Base-by-base conservation (phyloP, 2,329 filamentous ascomycete genomes). In the Pleomassaria siparia region DNA sequence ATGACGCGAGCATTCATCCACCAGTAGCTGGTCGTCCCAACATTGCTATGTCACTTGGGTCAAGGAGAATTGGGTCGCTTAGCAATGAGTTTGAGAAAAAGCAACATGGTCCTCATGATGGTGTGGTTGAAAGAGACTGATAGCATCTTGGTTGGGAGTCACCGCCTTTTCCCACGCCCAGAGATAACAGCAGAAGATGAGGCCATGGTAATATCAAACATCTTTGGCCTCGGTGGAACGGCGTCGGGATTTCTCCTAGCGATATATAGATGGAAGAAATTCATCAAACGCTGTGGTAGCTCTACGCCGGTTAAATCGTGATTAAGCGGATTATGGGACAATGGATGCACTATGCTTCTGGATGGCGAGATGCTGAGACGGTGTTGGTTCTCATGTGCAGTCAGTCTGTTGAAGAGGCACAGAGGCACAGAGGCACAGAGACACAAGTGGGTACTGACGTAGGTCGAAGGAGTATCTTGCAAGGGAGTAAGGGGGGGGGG, bases 241-340 rank as follows among this genome's bases (percentile, higher is more conserved):
- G 50, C 43, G 4, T 42, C 20, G 32, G 37, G 18, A 30, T 50
- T 54, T 44, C 45, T 51, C 46, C 51, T 47, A 24, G 42, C 21
- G 40, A 37, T 51, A 43, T 43, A 41, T 22, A 45, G 30, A 20
- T 18, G 37, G 43, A 44, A 29, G 36, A 44, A 22, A 12, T 49
- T 49, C 48, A 50, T 52, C 43, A 51, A 49, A 18, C 30, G 29
- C 36, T 16, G 4, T 47, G 46, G 46, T 49, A 49, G 50, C 40
- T 28, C 25, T 40, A 40, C 40, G 47, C 43, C 48, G 50, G 53
- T 40, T 51, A 53, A 53, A 55, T 48, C 24, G 33, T 16, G 21
- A 43, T 37, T 42, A 49, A 47, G 43, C 43, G 37, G 49, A 28
- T 49, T 40, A 22, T 37, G 7, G 37, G 49, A 28, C 46, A 43